Percentiles rank a stretch among this genome's conserved stretches.
These are phyloP conservation scores for Pholiota molesta DNA, from an alignment of 768 basidiomycete genomes.

Conservation along the genomic window DNA sequence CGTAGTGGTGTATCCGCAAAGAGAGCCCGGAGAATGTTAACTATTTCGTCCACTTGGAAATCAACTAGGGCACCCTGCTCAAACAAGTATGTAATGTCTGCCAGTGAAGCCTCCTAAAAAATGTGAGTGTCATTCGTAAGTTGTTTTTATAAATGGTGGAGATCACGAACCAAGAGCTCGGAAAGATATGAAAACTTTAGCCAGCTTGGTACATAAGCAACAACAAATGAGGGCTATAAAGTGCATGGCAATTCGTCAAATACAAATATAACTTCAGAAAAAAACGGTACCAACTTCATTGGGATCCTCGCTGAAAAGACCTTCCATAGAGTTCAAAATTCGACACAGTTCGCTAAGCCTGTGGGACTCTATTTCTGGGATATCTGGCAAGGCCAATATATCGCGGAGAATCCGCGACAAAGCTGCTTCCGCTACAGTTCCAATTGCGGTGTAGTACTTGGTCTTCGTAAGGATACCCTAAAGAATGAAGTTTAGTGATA, in stretches of 20 bases:
- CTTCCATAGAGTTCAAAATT: slow-evolving; percentile 78
- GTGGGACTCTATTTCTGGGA: slow-evolving; percentile 86
- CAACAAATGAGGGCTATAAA: slow-evolving; percentile 71
- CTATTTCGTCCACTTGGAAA: slow-evolving; percentile 83
- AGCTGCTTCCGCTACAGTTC: slow-evolving; percentile 68
- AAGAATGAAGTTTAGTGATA: background rate
- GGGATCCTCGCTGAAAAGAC: slow-evolving; percentile 71
- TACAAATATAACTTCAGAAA: background rate
- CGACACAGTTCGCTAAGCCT: slow-evolving; percentile 81
- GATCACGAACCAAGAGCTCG: slow-evolving; percentile 75
- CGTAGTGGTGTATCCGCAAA: slow-evolving; percentile 88
- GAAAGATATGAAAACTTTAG: slow-evolving; percentile 94
- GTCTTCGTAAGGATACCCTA: slow-evolving; percentile 72
- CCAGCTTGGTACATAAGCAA: slow-evolving; percentile 90
- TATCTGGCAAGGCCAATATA: slow-evolving; percentile 79
- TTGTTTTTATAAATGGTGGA: background rate
- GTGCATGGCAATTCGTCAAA: background rate
- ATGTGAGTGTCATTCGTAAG: background rate
- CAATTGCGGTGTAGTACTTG: slow-evolving; percentile 74
- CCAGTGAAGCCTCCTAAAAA: slow-evolving; percentile 87
- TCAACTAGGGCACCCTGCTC: slow-evolving; percentile 90
- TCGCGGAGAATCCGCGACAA: slow-evolving; percentile 71
- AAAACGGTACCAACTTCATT: slow-evolving; percentile 47
- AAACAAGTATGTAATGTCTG: slow-evolving; percentile 90
- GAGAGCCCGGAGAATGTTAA: slow-evolving; percentile 78